phyloP scores from a whole-genome alignment of 2,329 filamentous ascomycete genomes.

The Xylaria sp. region DNA sequence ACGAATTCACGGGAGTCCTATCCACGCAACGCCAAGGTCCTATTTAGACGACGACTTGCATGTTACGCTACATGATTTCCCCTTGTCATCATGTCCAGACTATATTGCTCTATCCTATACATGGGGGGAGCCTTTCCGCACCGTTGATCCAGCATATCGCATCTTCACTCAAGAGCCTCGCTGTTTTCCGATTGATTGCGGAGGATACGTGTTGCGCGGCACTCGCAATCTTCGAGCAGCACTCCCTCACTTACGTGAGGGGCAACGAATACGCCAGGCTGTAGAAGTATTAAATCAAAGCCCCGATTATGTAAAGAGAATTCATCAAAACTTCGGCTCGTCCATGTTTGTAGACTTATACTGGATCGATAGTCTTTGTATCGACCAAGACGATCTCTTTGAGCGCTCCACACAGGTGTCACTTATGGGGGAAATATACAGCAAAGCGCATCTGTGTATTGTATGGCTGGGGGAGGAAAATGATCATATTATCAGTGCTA shows the following conservation, averaged over 20 bases:
- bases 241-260: background rate
- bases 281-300: background rate
- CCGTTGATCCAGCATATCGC: background rate
- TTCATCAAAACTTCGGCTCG: background rate
- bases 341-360: background rate
- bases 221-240: constrained; percentile 14
- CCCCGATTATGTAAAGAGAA: background rate
- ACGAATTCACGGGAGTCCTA: background rate
- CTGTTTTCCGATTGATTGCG: background rate
- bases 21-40: background rate
- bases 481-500: background rate
- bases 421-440: constrained; percentile 1
- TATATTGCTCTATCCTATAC: constrained; percentile 16
- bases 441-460: background rate
- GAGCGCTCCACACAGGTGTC: constrained; percentile 3
- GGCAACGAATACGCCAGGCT: background rate
- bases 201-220: background rate
- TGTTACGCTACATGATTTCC: constrained; percentile 9
- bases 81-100: constrained; percentile 6
- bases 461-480: background rate
- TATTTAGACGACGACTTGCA: background rate
- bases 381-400: constrained; percentile 5
- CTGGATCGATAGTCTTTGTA: constrained; percentile 13
- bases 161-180: constrained; percentile 6
- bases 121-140: background rate